Evolutionary conservation across 768 basidiomycete genomes (phyloP).

Genomic region (Pulveroboletus frians): DNA sequence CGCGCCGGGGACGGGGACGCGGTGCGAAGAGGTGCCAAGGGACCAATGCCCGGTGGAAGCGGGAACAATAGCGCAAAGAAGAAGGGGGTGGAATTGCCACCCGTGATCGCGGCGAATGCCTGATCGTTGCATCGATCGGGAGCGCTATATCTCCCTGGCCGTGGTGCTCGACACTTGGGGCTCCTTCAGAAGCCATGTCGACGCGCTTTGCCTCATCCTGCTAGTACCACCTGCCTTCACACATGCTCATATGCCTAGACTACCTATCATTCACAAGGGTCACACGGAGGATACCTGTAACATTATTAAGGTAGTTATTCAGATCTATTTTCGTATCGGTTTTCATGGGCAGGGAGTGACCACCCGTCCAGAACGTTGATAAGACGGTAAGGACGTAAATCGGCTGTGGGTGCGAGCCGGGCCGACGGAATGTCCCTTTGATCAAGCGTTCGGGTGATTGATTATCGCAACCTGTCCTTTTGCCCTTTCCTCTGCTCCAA

Average conservation of each 20-base stretch:
- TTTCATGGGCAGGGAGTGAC: too few relatives aligned
- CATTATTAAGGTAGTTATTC: slow-evolving; percentile 29
- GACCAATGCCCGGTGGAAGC: slow-evolving; percentile 7
- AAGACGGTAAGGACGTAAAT: background rate
- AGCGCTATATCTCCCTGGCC: background rate
- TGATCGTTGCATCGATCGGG: slow-evolving; percentile 7
- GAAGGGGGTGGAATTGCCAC: slow-evolving; percentile 29
- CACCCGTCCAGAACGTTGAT: too few relatives aligned
- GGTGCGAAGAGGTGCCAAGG: slow-evolving; percentile 8
- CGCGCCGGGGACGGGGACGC: slow-evolving; percentile 4
- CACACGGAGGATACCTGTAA: slow-evolving; percentile 33
- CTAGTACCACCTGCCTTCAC: background rate
- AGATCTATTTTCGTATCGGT: background rate
- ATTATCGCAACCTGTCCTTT: slow-evolving; percentile 7
- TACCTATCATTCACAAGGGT: background rate
- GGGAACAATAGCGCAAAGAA: slow-evolving; percentile 17
- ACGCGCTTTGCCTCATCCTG: background rate
- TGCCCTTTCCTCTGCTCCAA: background rate
- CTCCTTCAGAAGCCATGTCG: slow-evolving; percentile 4
- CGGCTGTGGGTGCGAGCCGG: too few relatives aligned
- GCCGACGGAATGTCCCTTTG: too few relatives aligned
- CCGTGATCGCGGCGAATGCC: slow-evolving; percentile 34
- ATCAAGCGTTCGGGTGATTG: background rate
- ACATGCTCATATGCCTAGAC: slow-evolving; percentile 14
- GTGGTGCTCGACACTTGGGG: background rate